A percentile compares a stretch with the other conserved stretches of the same genome.
Conservation (phyloP, 2,329 filamentous ascomycete genomes). For the Epichloe gansuensis region DNA sequence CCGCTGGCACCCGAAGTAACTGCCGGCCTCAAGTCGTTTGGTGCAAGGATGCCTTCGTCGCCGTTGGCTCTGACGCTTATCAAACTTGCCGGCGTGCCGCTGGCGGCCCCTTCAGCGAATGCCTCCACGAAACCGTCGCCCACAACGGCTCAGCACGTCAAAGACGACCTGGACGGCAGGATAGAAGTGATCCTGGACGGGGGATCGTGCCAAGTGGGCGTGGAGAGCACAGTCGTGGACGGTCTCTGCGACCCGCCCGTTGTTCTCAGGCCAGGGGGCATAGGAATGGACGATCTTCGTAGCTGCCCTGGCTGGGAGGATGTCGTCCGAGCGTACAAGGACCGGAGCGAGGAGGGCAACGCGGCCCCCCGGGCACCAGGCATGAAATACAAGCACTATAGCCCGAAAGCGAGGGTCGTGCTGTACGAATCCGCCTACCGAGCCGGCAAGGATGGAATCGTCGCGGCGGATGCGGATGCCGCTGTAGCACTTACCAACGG, state of each 20-base stretch:
- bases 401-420: constrained; percentile 73
- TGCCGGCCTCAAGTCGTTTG: constrained; percentile 72
- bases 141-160: constrained; percentile 79
- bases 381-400: constrained; percentile 99
- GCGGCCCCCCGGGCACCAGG: constrained; percentile 70
- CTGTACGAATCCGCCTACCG: constrained; percentile 53
- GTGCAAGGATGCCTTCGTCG: constrained; percentile 77
- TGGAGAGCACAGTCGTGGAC: constrained; percentile 95
- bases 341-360: constrained; percentile 53
- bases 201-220: constrained; percentile 72
- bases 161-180: constrained; percentile 67
- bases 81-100: constrained; percentile 58
- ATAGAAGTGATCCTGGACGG: constrained; percentile 86
- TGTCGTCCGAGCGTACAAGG: constrained; percentile 66
- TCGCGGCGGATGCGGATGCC: constrained; percentile 20
- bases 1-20: constrained; percentile 83
- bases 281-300: constrained; percentile 69
- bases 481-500: constrained; percentile 7
- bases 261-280: constrained; percentile 73
- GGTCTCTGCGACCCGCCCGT: constrained; percentile 70
- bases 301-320: constrained; percentile 68
- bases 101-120: constrained; percentile 90
- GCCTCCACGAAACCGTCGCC: constrained; percentile 87
- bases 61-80: constrained; percentile 82
- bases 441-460: constrained; percentile 22